A percentile compares a stretch with the other conserved stretches of the same genome.
Evolutionary conservation across 768 basidiomycete species (phyloP).

Genomic region (Suillus bovinus): DNA sequence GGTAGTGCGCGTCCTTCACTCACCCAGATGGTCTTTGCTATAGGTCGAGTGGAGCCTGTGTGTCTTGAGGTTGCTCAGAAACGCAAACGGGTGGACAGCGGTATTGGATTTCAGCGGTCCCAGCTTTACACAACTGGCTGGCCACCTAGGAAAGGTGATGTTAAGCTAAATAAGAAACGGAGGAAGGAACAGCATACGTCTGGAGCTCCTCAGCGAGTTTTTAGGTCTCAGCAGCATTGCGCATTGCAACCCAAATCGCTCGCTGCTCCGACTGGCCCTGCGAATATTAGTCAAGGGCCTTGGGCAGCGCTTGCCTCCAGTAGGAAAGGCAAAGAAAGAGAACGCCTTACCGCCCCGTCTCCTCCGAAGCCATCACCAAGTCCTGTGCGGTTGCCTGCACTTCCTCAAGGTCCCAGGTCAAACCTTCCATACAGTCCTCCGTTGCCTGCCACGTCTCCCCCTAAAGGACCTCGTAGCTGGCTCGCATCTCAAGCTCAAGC

Average conservation of each 20-base stretch:
- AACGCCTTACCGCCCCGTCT: background rate
- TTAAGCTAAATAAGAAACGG: conserved; percentile 8
- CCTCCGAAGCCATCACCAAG: background rate
- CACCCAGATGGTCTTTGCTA: conserved; percentile 2
- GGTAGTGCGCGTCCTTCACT: conserved; percentile 10
- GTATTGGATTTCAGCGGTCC: conserved; percentile 14
- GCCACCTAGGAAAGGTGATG: background rate
- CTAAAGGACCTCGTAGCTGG: conserved; percentile 7
- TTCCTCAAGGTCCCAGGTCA: conserved; percentile 3
- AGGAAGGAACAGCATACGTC: conserved; percentile 11
- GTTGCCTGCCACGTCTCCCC: background rate
- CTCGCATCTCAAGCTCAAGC: conserved; percentile 1
- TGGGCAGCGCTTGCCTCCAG: conserved; percentile 6
- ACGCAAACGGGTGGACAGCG: conserved; percentile 15
- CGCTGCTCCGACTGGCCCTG: background rate
- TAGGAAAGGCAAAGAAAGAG: conserved; percentile 6
- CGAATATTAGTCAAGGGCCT: background rate
- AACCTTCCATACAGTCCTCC: conserved; percentile 4
- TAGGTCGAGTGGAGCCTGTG: conserved; percentile 17
- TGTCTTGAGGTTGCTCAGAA: conserved; percentile 13
- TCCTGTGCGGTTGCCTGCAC: background rate
- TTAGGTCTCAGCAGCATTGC: background rate
- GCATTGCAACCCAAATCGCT: background rate
- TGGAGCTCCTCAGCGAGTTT: conserved; percentile 1
- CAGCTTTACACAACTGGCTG: background rate